These are phyloP conservation scores for Apiotrichum mycotoxinovorans DNA, from an alignment of 1,284 basidiomycete species.

Conservation along the genomic window DNA sequence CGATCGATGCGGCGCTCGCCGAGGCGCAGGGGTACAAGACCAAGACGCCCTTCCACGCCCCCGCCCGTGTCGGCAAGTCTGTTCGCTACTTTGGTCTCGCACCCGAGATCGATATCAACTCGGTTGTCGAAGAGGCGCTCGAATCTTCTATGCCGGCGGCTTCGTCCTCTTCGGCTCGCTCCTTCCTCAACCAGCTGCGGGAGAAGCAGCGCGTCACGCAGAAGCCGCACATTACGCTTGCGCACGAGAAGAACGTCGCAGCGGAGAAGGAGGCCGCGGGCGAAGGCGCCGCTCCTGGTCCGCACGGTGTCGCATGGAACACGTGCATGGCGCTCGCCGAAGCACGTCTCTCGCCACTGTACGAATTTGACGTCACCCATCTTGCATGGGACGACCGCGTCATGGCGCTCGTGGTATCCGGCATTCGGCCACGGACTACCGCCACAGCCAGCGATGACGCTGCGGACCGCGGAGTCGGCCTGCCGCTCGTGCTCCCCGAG, in stretches of 20 bases:
- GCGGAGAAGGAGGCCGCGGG: slow-evolving; percentile 44
- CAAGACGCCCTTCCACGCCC: slow-evolving; percentile 36
- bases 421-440: slow-evolving; percentile 54
- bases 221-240: slow-evolving; percentile 80
- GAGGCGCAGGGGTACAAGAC: slow-evolving; percentile 48
- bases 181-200: slow-evolving; percentile 58
- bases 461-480: slow-evolving; percentile 1
- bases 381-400: slow-evolving; percentile 74
- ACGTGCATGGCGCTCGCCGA: slow-evolving; percentile 57
- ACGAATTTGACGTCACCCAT: slow-evolving; percentile 61
- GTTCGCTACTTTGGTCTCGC: slow-evolving; percentile 71
- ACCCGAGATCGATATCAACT: slow-evolving; percentile 64
- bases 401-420: slow-evolving; percentile 70
- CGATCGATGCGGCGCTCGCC: slow-evolving; percentile 61
- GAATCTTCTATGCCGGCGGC: slow-evolving; percentile 21
- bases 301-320: slow-evolving; percentile 59
- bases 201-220: slow-evolving; percentile 57
- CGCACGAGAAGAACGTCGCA: slow-evolving; percentile 64
- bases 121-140: slow-evolving; percentile 12
- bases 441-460: slow-evolving; percentile 18
- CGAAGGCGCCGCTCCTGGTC: slow-evolving; percentile 13
- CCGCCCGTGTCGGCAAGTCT: slow-evolving; percentile 46
- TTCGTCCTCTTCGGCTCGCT: slow-evolving; percentile 38
- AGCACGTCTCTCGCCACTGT: slow-evolving; percentile 55
- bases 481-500: slow-evolving; percentile 50